Conservation (phyloP, 2,329 filamentous ascomycete species). For the Metarhizium album region DNA sequence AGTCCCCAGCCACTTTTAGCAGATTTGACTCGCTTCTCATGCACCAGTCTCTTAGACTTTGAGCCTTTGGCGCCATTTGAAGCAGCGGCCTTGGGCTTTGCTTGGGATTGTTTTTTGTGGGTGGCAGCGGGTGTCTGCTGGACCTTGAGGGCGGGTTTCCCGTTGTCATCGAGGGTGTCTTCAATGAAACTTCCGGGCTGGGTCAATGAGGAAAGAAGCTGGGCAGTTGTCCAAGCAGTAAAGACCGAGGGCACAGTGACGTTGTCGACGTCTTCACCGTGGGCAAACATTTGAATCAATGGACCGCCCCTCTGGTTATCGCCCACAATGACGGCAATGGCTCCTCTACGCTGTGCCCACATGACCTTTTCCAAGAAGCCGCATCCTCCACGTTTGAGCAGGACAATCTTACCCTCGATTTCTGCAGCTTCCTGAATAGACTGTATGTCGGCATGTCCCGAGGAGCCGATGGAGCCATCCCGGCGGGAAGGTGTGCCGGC, state of each 20-base stretch:
- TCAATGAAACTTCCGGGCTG: slow-evolving; percentile 57
- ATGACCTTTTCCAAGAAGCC: slow-evolving; percentile 95
- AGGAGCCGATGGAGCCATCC: slow-evolving; percentile 23
- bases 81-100: slow-evolving; percentile 21
- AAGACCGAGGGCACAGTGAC: slow-evolving; percentile 91
- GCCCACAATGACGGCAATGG: slow-evolving; percentile 81
- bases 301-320: slow-evolving; percentile 84
- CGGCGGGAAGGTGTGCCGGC: slow-evolving; percentile 20
- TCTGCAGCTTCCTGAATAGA: slow-evolving; percentile 85
- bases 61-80: slow-evolving; percentile 14
- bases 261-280: slow-evolving; percentile 80
- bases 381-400: slow-evolving; percentile 86
- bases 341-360: slow-evolving; percentile 89
- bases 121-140: slow-evolving; percentile 32
- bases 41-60: slow-evolving; percentile 18
- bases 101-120: slow-evolving; percentile 17
- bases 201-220: slow-evolving; percentile 79
- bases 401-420: slow-evolving; percentile 83
- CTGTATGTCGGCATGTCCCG: slow-evolving; percentile 77
- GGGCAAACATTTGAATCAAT: slow-evolving; percentile 96
- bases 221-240: slow-evolving; percentile 88
- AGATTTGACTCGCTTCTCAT: slow-evolving; percentile 14
- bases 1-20: slow-evolving; percentile 2
- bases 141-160: slow-evolving; percentile 43
- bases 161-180: slow-evolving; percentile 48